Conservation (phyloP, 176 grass and related monocot species). For the Elymus sibiricus region DNA sequence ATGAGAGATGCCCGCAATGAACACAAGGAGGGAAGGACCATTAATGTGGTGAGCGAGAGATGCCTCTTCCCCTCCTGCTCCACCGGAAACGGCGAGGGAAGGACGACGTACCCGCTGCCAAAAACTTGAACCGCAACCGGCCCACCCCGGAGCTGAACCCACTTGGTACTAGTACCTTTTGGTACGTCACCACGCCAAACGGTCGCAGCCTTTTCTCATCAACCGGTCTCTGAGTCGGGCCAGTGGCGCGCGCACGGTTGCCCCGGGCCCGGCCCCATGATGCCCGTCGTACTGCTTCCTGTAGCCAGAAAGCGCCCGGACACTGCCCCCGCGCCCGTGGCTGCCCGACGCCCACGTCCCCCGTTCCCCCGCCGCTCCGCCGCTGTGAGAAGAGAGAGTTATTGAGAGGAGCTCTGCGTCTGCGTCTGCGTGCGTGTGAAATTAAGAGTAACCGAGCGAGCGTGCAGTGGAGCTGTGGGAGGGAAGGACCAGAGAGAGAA, state of each 20-base stretch:
- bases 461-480: background rate
- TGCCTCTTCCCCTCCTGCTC: background rate
- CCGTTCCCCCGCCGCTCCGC: background rate
- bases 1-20: no score
- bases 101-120: background rate
- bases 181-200: no score
- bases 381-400: no score
- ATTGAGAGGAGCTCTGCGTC: no score
- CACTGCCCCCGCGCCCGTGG: background rate
- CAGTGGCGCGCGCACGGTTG: background rate
- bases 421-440: no score
- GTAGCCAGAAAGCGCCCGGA: conserved; percentile 23
- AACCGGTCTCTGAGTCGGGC: no score
- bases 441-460: no score
- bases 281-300: background rate
- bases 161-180: no score
- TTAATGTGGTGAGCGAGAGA: background rate
- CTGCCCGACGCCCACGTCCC: background rate
- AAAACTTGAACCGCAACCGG: background rate
- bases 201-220: no score
- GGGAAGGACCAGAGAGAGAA: background rate
- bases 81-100: background rate
- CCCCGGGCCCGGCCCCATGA: background rate
- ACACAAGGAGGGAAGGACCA: no score
- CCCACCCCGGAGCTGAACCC: no score